Evolutionary conservation across 176 grass and related monocot genomes (phyloP), one percentile per base, ranked within the genome.

Genomic region (Panicum miliaceum): DNA sequence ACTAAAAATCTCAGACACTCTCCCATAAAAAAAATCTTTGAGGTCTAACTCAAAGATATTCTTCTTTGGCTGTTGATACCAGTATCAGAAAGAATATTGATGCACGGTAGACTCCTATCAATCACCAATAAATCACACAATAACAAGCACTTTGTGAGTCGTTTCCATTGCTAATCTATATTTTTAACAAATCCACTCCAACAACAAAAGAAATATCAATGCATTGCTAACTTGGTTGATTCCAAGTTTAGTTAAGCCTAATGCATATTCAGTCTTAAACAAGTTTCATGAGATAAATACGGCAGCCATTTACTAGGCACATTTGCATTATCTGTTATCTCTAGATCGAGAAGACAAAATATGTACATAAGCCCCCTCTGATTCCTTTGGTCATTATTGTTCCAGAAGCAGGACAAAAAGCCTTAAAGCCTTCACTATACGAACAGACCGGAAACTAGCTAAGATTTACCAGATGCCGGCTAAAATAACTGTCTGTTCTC

Each of bases 401-500:
- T 86, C 51, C 26, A 56, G 20, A 77, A 3, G 45, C 42, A 71
- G n/a, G 64, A 37, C 43, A 27, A 3, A 35, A 76, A 12, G 36
- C n/a, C 64, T 41, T 56, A 32, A 32, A 32, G 7, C 43, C 45
- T 12, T 47, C 6, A 19, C 47, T 41, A 14, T 2, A 52, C 13
- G 15, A 68, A 52, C 2, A 67, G 4, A 26, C 32, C 15, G 25
- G 6, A 60, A 58, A 57, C 4, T 59, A 82, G 20, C 50, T 23
- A 37, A 84, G 82, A 89, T 75, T 89, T 50, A 23, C 60, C 71
- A 36, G 63, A 80, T 32, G 43, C 50, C 11, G 64, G 73, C 79
- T 29, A 64, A 88, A 69, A 40, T 3, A 46, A 9, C 12, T 14
- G 40, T 2, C 36, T 46, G 29, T 15, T 76, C 16, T 51, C 4